Base-by-base conservation (phyloP, 805 yeast genomes). In the Ogataea nitratoaversa region DNA sequence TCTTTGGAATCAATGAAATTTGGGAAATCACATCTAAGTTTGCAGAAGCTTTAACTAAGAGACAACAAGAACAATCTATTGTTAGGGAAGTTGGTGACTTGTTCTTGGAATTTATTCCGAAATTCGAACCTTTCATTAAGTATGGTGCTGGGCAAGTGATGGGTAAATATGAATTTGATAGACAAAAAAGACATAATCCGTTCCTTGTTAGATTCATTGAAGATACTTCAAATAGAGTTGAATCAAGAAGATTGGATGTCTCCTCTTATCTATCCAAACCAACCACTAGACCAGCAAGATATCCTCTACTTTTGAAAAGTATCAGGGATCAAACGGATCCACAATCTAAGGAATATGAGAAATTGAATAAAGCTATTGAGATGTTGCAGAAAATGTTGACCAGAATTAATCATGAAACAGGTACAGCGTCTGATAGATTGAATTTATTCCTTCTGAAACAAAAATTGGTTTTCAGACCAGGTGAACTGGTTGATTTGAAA, bases 111-210 rank as follows among this genome's bases (percentile, higher is more conserved):
- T 84, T 72, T 56, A 87, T 89, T 20, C 88, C 93, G 5, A 76
- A 77, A 42, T 90, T 93, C 61, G 96, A 90, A 48, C 95, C 98
- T 3, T 93, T 91, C 63, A 83, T 93, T 30, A 76, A 83, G 32
- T 93, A 93, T 61, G 95, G 96, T 43, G 96, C 96, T 13, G 89
- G 91, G 40, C 91, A 93, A 60, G 87, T 91, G 36, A 89, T 88
- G 67, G 98, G 97, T 5, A 88, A 89, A 61, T 89, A 88, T 60
- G 95, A 91, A 61, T 87, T 88, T 62, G 98, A 93, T 65, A 74
- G 96, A 35, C 98, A 91, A 59, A 86, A 89, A 61, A 81, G 88
- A 37, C 85, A 84, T 23, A 93, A 93, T 62, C 83, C 95, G 35
- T 76, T 84, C 45, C 91, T 93, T 68, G 90, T 95, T n/a, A 70